Evolutionary conservation across 257 asterid species (phyloP), one percentile per base, ranked within the genome.

Genomic region (Ilex asprella): DNA sequence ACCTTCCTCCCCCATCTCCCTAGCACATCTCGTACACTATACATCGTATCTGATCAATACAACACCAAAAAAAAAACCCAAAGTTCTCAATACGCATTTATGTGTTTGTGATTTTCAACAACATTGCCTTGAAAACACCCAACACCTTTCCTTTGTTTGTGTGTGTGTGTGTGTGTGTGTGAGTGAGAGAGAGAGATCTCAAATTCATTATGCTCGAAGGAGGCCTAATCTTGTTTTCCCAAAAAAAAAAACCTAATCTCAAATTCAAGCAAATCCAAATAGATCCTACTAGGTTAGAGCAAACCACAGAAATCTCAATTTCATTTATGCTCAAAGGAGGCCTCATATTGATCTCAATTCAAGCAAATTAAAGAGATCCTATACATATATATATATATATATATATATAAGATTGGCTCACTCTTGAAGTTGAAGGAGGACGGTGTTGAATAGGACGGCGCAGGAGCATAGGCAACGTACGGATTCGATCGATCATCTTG

Each of bases 1-100:
- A 88, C 91, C 79, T 67, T 86, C 80, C 82, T 88, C 75, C 96
- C 90, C 96, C 95, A 91, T 77, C 76, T 86, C 67, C 95, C 98
- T 10, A 91, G 80, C 57, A 69, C 91, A 73, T 81, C 91, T 83
- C 88, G 88, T 50, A 91, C 86, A n/a, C 68, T 69, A 35, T 82
- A 89, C 95, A 91, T 77, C 9, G 83, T 87, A 61, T 85, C 99
- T 93, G 63, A n/a, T 66, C 67, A 64, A 39, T 51, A 76, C 61
- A 41, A 67, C 55, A 16, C 16, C 27, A 21, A 21, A 41, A 31
- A 35, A 29, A 7, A 49, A 13, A 3, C 30, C 29, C 39, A 12
- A 31, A 64, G 15, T 1, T 39, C 8, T 55, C 62, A 44, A 31
- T 16, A 50, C 49, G 10, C 5, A 21, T 13, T 55, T 55, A 16